A percentile compares a stretch with the other conserved stretches of the same genome.
Conservation (phyloP, 306 rosid genomes). For the Dalbergia cochinchinensis region DNA sequence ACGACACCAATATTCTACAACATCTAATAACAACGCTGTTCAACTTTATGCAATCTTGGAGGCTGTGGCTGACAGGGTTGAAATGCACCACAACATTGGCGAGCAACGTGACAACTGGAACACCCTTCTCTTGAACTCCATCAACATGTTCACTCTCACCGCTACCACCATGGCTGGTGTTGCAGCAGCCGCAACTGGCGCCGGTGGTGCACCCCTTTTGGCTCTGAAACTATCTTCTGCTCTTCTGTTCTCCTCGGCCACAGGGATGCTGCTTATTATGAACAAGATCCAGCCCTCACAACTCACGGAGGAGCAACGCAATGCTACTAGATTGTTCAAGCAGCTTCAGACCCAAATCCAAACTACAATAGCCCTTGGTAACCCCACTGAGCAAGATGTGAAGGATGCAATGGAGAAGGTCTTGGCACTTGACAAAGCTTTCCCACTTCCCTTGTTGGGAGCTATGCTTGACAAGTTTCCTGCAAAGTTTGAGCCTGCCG, state of each 20-base stretch:
- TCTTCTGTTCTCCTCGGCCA: constrained; percentile 67
- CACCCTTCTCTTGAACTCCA: constrained; percentile 68
- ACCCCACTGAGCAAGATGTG: constrained; percentile 54
- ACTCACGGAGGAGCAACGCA: constrained; percentile 84
- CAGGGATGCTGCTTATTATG: constrained; percentile 65
- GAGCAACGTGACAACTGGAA: constrained; percentile 82
- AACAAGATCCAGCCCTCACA: constrained; percentile 90
- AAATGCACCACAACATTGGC: constrained; percentile 74
- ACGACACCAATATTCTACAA: background rate
- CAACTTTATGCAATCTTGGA: constrained; percentile 67
- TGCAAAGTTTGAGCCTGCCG: constrained; percentile 61
- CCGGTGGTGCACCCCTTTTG: constrained; percentile 44
- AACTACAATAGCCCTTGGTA: constrained; percentile 47
- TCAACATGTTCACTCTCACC: constrained; percentile 78
- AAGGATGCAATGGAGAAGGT: constrained; percentile 59
- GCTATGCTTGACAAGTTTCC: constrained; percentile 86
- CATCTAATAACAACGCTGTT: background rate
- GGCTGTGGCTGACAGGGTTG: constrained; percentile 66
- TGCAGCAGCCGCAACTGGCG: constrained; percentile 50
- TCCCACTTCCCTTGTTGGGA: constrained; percentile 84
- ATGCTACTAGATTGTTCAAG: constrained; percentile 69
- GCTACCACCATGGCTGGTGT: constrained; percentile 72
- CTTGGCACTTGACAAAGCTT: constrained; percentile 76
- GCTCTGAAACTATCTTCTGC: constrained; percentile 67
- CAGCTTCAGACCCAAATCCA: constrained; percentile 57